Base-by-base conservation (phyloP, 2,329 filamentous ascomycete genomes). In the Blastomyces gilchristii region DNA sequence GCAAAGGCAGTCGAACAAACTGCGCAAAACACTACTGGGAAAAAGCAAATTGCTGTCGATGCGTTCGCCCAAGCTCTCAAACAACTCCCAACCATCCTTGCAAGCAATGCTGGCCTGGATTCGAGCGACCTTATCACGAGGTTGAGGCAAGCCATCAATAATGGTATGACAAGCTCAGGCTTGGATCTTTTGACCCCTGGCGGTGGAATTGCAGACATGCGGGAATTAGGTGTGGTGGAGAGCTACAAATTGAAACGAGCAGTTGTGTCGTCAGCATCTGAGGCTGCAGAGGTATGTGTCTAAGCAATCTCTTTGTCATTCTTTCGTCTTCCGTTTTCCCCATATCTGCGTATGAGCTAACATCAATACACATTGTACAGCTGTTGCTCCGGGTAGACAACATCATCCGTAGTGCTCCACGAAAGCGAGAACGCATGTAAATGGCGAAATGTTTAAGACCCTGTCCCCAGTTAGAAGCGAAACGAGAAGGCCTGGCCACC, bases 231-330 rank as follows among this genome's bases (percentile, higher is more conserved):
- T 54, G 92, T 99, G 37, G 88, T 99, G 69, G 94, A 99, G 80
- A 96, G 91, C 77, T 97, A 97, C 83, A 99, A 99, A 83, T 80
- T 99, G 75, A 99, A 99, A 85, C 88, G 86, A 75, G 94, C 94
- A n/a, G 94, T 99, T 62, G 94, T 99, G 60, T 95, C 89, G 61
- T 96, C 91, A 65, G 94, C 94, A 28, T 95, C 91, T 64, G 94
- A 99, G 79, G 94, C 94, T 66, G 92, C 94, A 68, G 94, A 99
- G 84, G 91, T 95, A 82, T 80, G 86, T 45, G 75, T 43, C 7
- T 34, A 25, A 12, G 41, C 1, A n/a, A 34, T 22, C 22, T 37
- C 53, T 8, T 39, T 39, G 22, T 56, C 22, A 41, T 52, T 34
- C n/a, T 57, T 25, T 43, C n/a, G 12, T 47, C 41, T 12, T 9